phyloP scores from a whole-genome alignment of 2,329 filamentous ascomycete genomes.

The Sclerotinia nivalis region DNA sequence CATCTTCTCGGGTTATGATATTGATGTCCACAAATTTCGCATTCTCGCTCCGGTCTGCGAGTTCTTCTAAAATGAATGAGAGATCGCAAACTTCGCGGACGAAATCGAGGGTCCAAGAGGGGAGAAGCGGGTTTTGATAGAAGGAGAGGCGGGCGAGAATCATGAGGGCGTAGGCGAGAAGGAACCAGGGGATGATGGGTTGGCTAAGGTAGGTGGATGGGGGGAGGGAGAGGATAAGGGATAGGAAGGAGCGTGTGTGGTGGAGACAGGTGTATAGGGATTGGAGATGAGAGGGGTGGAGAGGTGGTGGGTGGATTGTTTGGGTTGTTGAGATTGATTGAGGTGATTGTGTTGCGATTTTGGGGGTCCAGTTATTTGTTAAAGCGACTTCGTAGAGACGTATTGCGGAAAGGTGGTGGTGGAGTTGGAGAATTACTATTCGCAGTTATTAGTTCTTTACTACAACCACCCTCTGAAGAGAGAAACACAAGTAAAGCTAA shows the following conservation, averaged over 20 bases:
- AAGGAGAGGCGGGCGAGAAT: conserved; percentile 17
- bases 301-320: not conserved
- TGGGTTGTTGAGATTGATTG: not conserved
- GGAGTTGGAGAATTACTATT: conserved; percentile 18
- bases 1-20: not conserved
- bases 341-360: not conserved
- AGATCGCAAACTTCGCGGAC: conserved; percentile 18
- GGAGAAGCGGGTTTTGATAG: not conserved
- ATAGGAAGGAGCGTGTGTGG: not conserved
- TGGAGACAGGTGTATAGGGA: conserved; percentile 16
- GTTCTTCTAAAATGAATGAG: not conserved
- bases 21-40: conserved; percentile 7
- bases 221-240: not conserved
- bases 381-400: conserved; percentile 20
- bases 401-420: conserved; percentile 16
- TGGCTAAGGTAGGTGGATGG: conserved; percentile 3
- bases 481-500: not conserved
- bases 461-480: not conserved
- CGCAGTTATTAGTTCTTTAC: not conserved
- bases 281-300: conserved; percentile 1
- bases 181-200: conserved; percentile 5
- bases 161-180: conserved; percentile 10
- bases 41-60: not conserved
- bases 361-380: not conserved
- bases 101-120: conserved; percentile 9